Conservation (phyloP, 1,284 basidiomycete species). For the Microbotryum intermedium region DNA sequence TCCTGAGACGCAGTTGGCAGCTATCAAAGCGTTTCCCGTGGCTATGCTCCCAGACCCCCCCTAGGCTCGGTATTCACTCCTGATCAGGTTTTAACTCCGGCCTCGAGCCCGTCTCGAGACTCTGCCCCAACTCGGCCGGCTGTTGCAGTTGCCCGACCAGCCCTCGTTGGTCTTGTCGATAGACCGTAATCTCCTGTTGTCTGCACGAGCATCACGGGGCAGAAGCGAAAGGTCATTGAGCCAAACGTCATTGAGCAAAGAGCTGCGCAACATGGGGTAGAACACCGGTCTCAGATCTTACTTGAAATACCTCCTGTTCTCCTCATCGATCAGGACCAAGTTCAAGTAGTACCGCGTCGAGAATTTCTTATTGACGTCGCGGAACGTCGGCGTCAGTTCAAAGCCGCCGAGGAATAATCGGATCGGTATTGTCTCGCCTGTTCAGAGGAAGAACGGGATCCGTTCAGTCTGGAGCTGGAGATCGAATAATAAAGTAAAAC, state of each 20-base stretch:
- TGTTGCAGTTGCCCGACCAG: neutral
- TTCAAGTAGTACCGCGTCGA: constrained; percentile 94
- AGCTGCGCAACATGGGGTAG: neutral
- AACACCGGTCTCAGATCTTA: neutral
- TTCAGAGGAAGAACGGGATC: neutral
- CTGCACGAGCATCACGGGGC: constrained; percentile 1
- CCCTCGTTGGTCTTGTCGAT: constrained; percentile 19
- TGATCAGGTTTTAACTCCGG: neutral
- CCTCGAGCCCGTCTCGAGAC: neutral
- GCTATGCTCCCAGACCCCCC: no score
- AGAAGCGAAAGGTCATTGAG: neutral
- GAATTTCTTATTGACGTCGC: constrained; percentile 99
- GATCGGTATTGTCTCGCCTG: constrained; percentile 96
- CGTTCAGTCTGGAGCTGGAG: neutral
- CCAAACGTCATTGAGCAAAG: no score
- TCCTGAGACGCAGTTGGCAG: no score
- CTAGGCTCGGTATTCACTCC: no score
- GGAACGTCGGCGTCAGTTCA: constrained; percentile 94
- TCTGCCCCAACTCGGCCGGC: constrained; percentile 2
- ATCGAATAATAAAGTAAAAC: constrained; percentile 25
- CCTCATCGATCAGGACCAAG: constrained; percentile 87
- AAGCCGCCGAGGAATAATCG: constrained; percentile 96
- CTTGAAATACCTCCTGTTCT: constrained; percentile 92
- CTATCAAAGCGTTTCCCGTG: no score
- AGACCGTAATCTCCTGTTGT: constrained; percentile 37